These are phyloP conservation scores for Lentinula aciculospora DNA, from an alignment of 768 basidiomycete species.

Conservation along the genomic window DNA sequence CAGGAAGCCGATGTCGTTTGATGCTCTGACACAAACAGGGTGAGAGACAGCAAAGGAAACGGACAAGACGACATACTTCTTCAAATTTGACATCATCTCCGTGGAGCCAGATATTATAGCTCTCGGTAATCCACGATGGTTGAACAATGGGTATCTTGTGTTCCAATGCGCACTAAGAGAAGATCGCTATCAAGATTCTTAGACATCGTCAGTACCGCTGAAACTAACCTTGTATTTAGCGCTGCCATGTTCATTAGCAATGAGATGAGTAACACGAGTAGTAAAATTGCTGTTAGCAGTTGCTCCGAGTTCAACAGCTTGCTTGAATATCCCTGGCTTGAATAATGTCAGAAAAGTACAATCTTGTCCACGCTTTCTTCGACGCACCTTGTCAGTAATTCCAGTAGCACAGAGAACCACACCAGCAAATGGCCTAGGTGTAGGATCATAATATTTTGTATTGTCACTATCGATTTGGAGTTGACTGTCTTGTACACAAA, in stretches of 20 bases:
- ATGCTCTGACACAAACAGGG: slow-evolving; percentile 42
- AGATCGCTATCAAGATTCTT: not conserved
- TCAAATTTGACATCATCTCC: slow-evolving; percentile 75
- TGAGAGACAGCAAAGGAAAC: not conserved
- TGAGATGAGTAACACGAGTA: slow-evolving; percentile 80
- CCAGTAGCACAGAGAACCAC: slow-evolving; percentile 73
- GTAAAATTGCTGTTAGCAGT: slow-evolving; percentile 66
- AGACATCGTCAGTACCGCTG: not conserved
- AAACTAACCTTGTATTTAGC: slow-evolving; percentile 74
- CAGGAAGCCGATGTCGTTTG: slow-evolving; percentile 54
- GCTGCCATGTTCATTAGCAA: slow-evolving; percentile 76
- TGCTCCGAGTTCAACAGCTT: slow-evolving; percentile 81
- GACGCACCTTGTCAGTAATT: slow-evolving; percentile 59
- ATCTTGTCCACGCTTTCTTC: not conserved
- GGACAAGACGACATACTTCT: slow-evolving; percentile 36
- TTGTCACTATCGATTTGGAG: slow-evolving; percentile 39
- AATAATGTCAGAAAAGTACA: not conserved
- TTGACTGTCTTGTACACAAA: slow-evolving; percentile 42
- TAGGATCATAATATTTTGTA: slow-evolving; percentile 36
- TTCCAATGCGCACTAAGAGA: slow-evolving; percentile 73
- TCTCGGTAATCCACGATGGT: slow-evolving; percentile 72
- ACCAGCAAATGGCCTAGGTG: slow-evolving; percentile 64
- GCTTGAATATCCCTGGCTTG: slow-evolving; percentile 66
- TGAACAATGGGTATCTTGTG: slow-evolving; percentile 74
- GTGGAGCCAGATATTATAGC: slow-evolving; percentile 67